phyloP scores from a whole-genome alignment of 176 grass and related monocot genomes.

The Echinochloa phyllopogon region DNA sequence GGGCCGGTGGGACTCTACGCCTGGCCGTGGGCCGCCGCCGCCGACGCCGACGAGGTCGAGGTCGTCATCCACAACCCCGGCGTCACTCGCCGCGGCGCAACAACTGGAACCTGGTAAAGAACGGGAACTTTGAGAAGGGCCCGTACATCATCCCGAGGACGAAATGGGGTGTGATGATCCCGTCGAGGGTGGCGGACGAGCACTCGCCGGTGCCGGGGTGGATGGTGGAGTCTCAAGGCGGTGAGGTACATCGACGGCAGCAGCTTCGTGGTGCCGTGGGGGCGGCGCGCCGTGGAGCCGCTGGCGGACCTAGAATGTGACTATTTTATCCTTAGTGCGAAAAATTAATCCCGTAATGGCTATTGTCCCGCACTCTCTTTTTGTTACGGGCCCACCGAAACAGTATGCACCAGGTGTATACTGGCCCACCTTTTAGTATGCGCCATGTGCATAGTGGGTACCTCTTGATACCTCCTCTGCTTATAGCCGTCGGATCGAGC shows the following conservation, averaged over 20 bases:
- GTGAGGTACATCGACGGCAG: slow-evolving; percentile 73
- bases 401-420: too few species aligned
- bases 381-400: too few species aligned
- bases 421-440: too few species aligned
- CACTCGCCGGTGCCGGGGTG: slow-evolving; percentile 85
- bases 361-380: too few species aligned
- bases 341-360: too few species aligned
- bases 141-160: slow-evolving; percentile 87
- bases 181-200: slow-evolving; percentile 60
- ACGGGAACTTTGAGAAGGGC: slow-evolving; percentile 86
- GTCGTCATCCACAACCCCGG: slow-evolving; percentile 83
- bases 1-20: slow-evolving; percentile 98
- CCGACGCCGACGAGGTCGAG: slow-evolving; percentile 54
- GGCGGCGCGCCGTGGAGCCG: slow-evolving; percentile 74
- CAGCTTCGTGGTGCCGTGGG: slow-evolving; percentile 72
- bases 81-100: slow-evolving; percentile 58
- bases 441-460: too few species aligned
- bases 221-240: slow-evolving; percentile 94
- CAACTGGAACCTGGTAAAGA: slow-evolving; percentile 87
- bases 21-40: slow-evolving; percentile 69
- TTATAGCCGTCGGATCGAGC: too few species aligned
- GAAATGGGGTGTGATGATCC: slow-evolving; percentile 81
- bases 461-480: too few species aligned
- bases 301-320: too few species aligned
- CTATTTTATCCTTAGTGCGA: too few species aligned